phyloP scores from a whole-genome alignment of 2,329 filamentous ascomycete species.

The Penicillium sp. region DNA sequence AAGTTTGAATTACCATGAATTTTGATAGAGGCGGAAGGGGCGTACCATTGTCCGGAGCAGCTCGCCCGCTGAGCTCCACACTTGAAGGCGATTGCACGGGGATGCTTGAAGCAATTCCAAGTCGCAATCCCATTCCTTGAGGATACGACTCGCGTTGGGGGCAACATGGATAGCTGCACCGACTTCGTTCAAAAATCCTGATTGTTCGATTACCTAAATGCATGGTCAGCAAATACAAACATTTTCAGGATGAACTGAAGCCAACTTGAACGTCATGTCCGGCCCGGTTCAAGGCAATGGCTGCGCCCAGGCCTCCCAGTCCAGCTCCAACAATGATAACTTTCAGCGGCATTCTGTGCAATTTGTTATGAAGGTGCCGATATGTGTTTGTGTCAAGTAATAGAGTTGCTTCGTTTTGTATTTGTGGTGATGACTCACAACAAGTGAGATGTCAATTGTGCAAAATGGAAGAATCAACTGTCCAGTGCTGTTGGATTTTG shows the following conservation, averaged over 20 bases:
- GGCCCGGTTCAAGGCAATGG: neutral
- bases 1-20: neutral
- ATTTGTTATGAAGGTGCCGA: too few relatives aligned
- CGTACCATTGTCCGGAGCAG: neutral
- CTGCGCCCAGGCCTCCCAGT: neutral
- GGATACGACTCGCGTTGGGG: slow-evolving; percentile 34
- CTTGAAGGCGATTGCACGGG: neutral
- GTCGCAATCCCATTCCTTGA: slow-evolving; percentile 32
- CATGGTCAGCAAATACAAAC: neutral
- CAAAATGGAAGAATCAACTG: too few relatives aligned
- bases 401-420: too few relatives aligned
- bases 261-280: neutral
- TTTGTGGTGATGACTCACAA: too few relatives aligned
- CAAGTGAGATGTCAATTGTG: too few relatives aligned
- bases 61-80: neutral
- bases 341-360: neutral
- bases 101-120: slow-evolving; percentile 11
- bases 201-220: slow-evolving; percentile 28
- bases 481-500: too few relatives aligned
- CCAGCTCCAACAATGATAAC: neutral
- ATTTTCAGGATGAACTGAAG: neutral
- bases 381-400: too few relatives aligned
- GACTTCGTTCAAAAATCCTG: slow-evolving; percentile 35
- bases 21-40: neutral
- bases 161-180: slow-evolving; percentile 36